Evolutionary conservation across 2,329 filamentous ascomycete genomes (phyloP).

Genomic region (Zarea fungicola): DNA sequence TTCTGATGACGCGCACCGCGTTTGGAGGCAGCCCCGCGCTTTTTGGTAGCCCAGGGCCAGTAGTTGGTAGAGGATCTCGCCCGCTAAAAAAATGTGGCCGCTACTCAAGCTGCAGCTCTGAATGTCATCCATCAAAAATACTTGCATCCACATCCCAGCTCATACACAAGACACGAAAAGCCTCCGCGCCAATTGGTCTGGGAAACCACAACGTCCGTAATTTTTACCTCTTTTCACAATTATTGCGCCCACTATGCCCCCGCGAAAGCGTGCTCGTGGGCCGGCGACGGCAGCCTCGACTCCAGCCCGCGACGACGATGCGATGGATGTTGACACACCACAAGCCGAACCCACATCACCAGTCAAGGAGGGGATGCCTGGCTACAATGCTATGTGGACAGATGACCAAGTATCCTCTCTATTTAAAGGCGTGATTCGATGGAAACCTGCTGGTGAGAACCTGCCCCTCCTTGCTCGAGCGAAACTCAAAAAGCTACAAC

Average conservation of each 20-base stretch:
- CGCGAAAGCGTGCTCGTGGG: conserved; percentile 61
- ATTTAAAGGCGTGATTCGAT: conserved; percentile 86
- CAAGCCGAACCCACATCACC: conserved; percentile 37
- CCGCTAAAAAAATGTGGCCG: not conserved
- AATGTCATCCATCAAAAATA: not conserved
- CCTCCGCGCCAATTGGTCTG: not conserved
- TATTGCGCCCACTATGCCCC: conserved; percentile 49
- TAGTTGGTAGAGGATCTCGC: not conserved
- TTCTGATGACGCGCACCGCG: conserved; percentile 3
- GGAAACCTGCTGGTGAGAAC: conserved; percentile 82
- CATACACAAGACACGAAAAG: not conserved
- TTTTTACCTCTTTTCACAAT: not conserved
- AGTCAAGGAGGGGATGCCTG: conserved; percentile 28
- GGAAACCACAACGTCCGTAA: not conserved
- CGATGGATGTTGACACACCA: conserved; percentile 55
- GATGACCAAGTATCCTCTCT: conserved; percentile 91
- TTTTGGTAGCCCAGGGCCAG: not conserved
- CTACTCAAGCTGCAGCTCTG: not conserved
- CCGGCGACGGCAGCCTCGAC: conserved; percentile 54
- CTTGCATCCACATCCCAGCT: not conserved
- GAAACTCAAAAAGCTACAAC: not conserved
- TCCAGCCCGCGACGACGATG: conserved; percentile 50
- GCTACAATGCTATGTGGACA: conserved; percentile 71
- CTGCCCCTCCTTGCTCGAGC: not conserved
- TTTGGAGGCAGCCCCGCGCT: conserved; percentile 1